A percentile compares a stretch with the other conserved stretches of the same genome.
Evolutionary conservation across 1,284 basidiomycete genomes (phyloP).

Genomic region (Pseudomicrostroma phylloplanum): DNA sequence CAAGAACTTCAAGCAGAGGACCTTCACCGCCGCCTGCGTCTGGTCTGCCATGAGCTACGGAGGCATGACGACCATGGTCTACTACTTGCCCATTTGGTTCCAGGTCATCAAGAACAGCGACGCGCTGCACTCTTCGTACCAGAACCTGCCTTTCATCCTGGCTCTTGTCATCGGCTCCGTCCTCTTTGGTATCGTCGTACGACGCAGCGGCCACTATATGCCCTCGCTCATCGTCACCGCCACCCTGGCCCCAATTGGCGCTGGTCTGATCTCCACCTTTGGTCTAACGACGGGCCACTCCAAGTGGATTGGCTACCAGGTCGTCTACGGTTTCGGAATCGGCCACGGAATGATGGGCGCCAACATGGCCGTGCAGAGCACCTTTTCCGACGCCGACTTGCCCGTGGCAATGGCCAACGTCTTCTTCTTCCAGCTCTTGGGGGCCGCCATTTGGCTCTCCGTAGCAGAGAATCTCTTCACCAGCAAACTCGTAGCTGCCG

Average conservation of each 20-base stretch:
- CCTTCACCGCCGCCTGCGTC: slow-evolving; percentile 3
- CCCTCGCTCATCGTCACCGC: slow-evolving; percentile 15
- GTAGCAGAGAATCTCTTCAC: slow-evolving; percentile 16
- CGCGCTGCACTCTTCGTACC: slow-evolving; percentile 13
- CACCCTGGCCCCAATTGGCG: slow-evolving; percentile 14
- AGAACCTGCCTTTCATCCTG: slow-evolving; percentile 14
- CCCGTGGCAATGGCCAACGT: slow-evolving; percentile 15
- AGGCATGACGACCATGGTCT: slow-evolving; percentile 17
- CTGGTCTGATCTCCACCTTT: slow-evolving; percentile 16
- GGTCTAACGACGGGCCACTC: slow-evolving; percentile 5
- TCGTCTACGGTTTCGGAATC: slow-evolving; percentile 16
- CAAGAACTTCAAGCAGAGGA: slow-evolving; percentile 12
- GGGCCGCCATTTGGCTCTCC: slow-evolving; percentile 17
- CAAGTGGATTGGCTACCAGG: slow-evolving; percentile 18
- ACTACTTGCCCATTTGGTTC: slow-evolving; percentile 22
- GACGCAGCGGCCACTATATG: slow-evolving; percentile 15
- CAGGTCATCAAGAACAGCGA: slow-evolving; percentile 13
- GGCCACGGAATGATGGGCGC: slow-evolving; percentile 17
- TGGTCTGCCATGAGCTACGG: slow-evolving; percentile 16
- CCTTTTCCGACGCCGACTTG: slow-evolving; percentile 12
- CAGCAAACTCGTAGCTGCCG: slow-evolving; percentile 9
- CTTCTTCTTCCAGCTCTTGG: slow-evolving; percentile 20
- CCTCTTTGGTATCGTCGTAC: slow-evolving; percentile 10
- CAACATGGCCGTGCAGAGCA: slow-evolving; percentile 17
- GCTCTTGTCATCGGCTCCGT: slow-evolving; percentile 13